Base-by-base conservation (phyloP, 805 yeast genomes). In the Candida maris region DNA sequence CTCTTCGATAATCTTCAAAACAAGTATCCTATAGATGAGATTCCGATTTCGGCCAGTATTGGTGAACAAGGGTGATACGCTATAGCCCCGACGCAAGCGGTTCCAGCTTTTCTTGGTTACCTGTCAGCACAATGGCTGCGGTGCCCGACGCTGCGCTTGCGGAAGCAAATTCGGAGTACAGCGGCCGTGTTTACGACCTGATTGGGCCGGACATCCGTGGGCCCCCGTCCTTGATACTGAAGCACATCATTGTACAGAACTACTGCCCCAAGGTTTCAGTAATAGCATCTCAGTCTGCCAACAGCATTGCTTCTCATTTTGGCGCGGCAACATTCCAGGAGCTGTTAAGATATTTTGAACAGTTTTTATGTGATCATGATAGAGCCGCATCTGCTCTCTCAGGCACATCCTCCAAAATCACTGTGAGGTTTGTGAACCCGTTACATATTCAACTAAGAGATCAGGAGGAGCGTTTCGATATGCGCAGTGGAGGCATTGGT, bases 181-280 rank as follows among this genome's bases (percentile, higher is more conserved):
- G 42, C 23, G 43, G 37, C 18, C 37, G 34, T 15, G 56, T 52
- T 3, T 38, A 35, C 24, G 35, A 41, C 13, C 24, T 51, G 9
- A 32, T 55, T 7, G 39, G 40, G 3, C 44, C 46, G 3, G 57
- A 53, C 27, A 27, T 56, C 13, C 39, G 51, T 31, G 63, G 65
- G 3, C 49, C 56, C 2, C 48, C 63, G 3, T 44, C 64, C 2
- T 37, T 51, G 14, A 33, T 50, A 6, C 39, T 51, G 12, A 57
- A 54, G 27, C 64, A 59, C 33, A 18, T 57, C 27, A 43, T 62
- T 3, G 33, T 54, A 3, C 57, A 49, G 9, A 49, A 48, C 26
- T 59, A 45, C 42, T 53, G 61, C 14, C 67, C 67, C 18, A 60
- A 53, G 37, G 42, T 62, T 12, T 49, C 64, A 3, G 62, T 62